Conservation (phyloP, 2,329 filamentous ascomycete species). For the Aspergillus puulaauensis region DNA sequence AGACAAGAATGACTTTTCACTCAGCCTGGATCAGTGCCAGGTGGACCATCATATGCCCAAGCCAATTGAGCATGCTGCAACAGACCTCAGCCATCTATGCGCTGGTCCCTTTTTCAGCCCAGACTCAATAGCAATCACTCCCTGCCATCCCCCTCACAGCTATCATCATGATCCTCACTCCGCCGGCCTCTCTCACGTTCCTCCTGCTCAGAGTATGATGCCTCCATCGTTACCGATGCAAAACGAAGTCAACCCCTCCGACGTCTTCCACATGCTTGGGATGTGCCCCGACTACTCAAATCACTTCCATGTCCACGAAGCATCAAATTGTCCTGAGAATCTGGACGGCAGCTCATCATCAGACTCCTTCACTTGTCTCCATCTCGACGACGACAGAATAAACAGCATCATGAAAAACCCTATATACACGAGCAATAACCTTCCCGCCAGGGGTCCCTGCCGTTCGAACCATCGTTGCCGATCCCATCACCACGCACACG, state of each 20-base stretch:
- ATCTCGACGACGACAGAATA: constrained; percentile 32
- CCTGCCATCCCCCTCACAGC: constrained; percentile 24
- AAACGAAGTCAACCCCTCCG: constrained; percentile 33
- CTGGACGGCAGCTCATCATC: constrained; percentile 18
- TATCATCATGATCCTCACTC: constrained; percentile 30
- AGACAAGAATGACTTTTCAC: constrained; percentile 28
- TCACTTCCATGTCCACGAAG: constrained; percentile 24
- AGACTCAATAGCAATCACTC: constrained; percentile 23
- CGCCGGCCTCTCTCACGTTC: constrained; percentile 29
- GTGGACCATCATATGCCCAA: constrained; percentile 24
- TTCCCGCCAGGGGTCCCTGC: constrained; percentile 28
- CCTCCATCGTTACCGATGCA: constrained; percentile 25
- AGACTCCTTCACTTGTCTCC: constrained; percentile 30
- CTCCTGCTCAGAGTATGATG: constrained; percentile 14
- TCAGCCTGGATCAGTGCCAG: constrained; percentile 18
- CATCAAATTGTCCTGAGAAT: constrained; percentile 13
- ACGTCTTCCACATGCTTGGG: constrained; percentile 38
- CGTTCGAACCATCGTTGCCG: constrained; percentile 34
- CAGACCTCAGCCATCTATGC: constrained; percentile 16
- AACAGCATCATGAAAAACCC: constrained; percentile 29
- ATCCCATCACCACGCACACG: constrained; percentile 31
- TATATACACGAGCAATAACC: constrained; percentile 22
- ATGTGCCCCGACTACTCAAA: constrained; percentile 33
- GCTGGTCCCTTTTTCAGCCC: constrained; percentile 18
- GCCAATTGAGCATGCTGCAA: constrained; percentile 16